Evolutionary conservation across 306 rosid species (phyloP).

Genomic region (Dalbergia cochinchinensis): DNA sequence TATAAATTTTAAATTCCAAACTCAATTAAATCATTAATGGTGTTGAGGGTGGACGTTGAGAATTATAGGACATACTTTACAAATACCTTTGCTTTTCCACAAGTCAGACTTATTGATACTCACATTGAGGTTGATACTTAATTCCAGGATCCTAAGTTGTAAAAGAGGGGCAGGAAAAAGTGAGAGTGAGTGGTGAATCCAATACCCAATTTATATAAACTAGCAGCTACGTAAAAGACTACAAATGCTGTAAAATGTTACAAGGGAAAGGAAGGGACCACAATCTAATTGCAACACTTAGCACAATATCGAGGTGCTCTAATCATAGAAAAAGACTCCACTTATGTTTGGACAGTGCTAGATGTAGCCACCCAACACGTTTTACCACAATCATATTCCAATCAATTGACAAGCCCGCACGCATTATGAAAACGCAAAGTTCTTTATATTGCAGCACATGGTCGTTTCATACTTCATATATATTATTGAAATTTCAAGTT

Average conservation of each 20-base stretch:
- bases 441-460: constrained; percentile 7
- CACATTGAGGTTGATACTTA: constrained; percentile 54
- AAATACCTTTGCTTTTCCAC: constrained; percentile 32
- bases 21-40: not conserved
- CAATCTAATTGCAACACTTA: constrained; percentile 42
- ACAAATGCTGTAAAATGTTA: constrained; percentile 24
- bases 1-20: not conserved
- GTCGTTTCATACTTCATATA: not conserved
- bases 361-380: constrained; percentile 55
- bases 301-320: constrained; percentile 32
- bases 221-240: constrained; percentile 23
- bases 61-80: constrained; percentile 19
- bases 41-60: not conserved
- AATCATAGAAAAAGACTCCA: constrained; percentile 44
- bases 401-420: constrained; percentile 37
- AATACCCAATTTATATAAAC: constrained; percentile 46
- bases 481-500: constrained; percentile 12
- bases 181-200: constrained; percentile 63
- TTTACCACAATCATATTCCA: constrained; percentile 46
- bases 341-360: constrained; percentile 47
- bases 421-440: constrained; percentile 1
- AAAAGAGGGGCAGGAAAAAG: constrained; percentile 41
- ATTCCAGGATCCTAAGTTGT: constrained; percentile 53
- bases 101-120: constrained; percentile 51
- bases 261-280: constrained; percentile 58